These are phyloP conservation scores for Chloromonas sp. DNA, from an alignment of 163 green algal species.

Conservation along the genomic window DNA sequence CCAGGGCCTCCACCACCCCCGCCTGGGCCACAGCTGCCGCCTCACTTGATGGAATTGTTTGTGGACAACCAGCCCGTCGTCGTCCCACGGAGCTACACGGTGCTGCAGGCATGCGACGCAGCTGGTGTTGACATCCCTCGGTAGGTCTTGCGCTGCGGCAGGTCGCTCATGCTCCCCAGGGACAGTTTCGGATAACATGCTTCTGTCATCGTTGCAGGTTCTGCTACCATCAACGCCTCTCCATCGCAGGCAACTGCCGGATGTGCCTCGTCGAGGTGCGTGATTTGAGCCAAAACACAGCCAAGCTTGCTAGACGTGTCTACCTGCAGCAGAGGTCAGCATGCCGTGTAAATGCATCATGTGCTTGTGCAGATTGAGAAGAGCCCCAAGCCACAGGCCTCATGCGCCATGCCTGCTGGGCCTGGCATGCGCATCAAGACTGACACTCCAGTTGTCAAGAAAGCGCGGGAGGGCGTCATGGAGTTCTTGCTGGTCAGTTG, in stretches of 20 bases:
- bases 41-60: conserved; percentile 68
- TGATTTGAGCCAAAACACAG: background rate
- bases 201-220: conserved; percentile 61
- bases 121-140: conserved; percentile 94
- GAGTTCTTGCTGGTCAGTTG: conserved; percentile 90
- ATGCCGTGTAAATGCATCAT: background rate
- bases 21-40: conserved; percentile 1
- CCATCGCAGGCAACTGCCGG: conserved; percentile 96
- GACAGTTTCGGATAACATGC: no score
- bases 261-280: conserved; percentile 98
- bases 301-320: no score
- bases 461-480: conserved; percentile 98
- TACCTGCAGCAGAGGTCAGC: no score
- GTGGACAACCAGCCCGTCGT: conserved; percentile 82
- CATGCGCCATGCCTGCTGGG: conserved; percentile 92
- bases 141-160: conserved; percentile 11
- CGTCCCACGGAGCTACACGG: conserved; percentile 83
- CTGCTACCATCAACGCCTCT: conserved; percentile 97
- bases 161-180: no score
- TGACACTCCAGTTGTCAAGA: conserved; percentile 93
- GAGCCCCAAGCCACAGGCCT: conserved; percentile 95
- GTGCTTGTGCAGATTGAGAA: conserved; percentile 81
- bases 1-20: conserved; percentile 1
- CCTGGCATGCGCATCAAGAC: conserved; percentile 98
- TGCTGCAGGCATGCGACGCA: conserved; percentile 93